Evolutionary conservation across 768 basidiomycete genomes (phyloP).

Genomic region (Strobilomyces confusus): DNA sequence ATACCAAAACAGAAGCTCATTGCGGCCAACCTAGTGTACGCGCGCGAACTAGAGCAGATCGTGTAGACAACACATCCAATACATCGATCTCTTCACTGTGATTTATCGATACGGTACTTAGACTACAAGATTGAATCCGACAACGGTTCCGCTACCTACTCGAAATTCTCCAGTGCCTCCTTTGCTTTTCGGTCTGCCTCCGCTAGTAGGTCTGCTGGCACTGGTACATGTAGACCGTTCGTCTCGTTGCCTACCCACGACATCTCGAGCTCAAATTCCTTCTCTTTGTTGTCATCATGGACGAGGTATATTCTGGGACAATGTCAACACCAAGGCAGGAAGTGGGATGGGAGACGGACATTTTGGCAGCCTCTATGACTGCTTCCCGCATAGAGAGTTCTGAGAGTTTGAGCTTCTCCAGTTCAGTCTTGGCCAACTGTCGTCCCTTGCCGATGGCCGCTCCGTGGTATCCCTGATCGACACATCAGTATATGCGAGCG

Average conservation of each 20-base stretch:
- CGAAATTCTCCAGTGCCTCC: slow-evolving; percentile 72
- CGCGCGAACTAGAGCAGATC: slow-evolving; percentile 87
- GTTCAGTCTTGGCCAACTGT: slow-evolving; percentile 94
- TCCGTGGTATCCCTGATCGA: slow-evolving; percentile 81
- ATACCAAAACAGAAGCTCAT: slow-evolving; percentile 86
- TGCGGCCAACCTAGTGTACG: slow-evolving; percentile 70
- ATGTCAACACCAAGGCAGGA: slow-evolving; percentile 5
- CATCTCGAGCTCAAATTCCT: slow-evolving; percentile 97
- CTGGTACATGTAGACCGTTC: slow-evolving; percentile 69
- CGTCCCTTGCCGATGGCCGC: slow-evolving; percentile 98
- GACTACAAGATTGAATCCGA: slow-evolving; percentile 9
- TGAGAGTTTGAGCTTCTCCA: slow-evolving; percentile 90
- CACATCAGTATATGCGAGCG: background rate
- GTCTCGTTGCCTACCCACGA: slow-evolving; percentile 93
- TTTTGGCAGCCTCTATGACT: slow-evolving; percentile 89
- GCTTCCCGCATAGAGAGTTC: slow-evolving; percentile 82
- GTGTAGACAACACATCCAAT: slow-evolving; percentile 45
- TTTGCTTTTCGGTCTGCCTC: slow-evolving; percentile 89
- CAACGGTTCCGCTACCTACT: slow-evolving; percentile 33
- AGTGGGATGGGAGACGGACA: slow-evolving; percentile 51
- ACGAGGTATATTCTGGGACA: slow-evolving; percentile 84
- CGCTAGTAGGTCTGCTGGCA: slow-evolving; percentile 78
- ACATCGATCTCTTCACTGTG: background rate
- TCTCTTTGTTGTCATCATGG: slow-evolving; percentile 97
- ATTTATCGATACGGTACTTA: background rate